Conservation (phyloP, 2,329 filamentous ascomycete genomes). For the Escovopsis weberi region DNA sequence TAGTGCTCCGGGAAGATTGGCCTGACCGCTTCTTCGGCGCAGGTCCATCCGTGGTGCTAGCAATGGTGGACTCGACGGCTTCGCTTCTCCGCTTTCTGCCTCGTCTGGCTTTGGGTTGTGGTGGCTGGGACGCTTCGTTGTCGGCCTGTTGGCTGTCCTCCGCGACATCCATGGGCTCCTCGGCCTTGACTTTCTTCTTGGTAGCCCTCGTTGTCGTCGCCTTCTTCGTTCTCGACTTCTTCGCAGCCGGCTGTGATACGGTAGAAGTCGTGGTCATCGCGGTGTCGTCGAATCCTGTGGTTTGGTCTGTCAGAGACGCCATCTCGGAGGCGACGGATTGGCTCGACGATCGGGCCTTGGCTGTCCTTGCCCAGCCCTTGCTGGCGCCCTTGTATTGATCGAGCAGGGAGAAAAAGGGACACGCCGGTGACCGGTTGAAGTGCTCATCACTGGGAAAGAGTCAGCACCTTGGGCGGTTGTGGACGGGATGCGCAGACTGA, state of each 20-base stretch:
- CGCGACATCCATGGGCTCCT: slow-evolving; percentile 30
- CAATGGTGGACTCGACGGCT: slow-evolving; percentile 34
- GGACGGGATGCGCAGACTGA: slow-evolving; percentile 26
- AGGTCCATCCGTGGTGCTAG: slow-evolving; percentile 30
- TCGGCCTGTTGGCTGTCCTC: slow-evolving; percentile 19
- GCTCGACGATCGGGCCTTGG: slow-evolving; percentile 50
- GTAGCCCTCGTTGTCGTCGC: slow-evolving; percentile 27
- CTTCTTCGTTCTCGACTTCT: slow-evolving; percentile 41
- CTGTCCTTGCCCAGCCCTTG: slow-evolving; percentile 36
- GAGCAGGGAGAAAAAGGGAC: slow-evolving; percentile 65
- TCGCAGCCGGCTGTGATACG: slow-evolving; percentile 43
- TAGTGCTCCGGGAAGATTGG: slow-evolving; percentile 33
- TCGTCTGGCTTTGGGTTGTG: slow-evolving; percentile 23
- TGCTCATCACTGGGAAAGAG: slow-evolving; percentile 60
- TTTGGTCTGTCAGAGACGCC: slow-evolving; percentile 31
- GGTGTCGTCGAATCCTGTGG: slow-evolving; percentile 41
- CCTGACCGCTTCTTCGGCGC: slow-evolving; percentile 46
- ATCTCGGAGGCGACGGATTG: slow-evolving; percentile 40
- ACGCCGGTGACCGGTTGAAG: slow-evolving; percentile 60
- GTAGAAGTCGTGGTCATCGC: slow-evolving; percentile 44
- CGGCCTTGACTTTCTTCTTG: slow-evolving; percentile 32
- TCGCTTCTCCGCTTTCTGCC: slow-evolving; percentile 52
- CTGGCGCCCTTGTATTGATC: slow-evolving; percentile 38
- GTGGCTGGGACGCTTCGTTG: background rate
- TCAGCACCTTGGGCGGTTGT: background rate